A percentile compares a stretch with the other conserved stretches of the same genome.
phyloP scores from a whole-genome alignment of 805 yeast genomes.

The Saturnispora gosingensis region DNA sequence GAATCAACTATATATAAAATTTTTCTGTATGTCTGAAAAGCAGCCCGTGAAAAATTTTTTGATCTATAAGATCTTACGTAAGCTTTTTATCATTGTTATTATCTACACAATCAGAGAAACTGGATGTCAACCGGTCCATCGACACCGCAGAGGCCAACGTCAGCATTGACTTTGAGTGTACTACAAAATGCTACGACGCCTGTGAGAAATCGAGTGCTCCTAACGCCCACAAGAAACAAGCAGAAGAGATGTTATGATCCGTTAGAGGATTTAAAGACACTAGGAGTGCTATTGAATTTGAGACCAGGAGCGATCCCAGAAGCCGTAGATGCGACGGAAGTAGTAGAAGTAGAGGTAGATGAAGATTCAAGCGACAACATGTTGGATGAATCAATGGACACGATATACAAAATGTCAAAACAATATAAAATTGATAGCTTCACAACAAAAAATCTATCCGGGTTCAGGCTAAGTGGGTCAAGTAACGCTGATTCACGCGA shows the following conservation, averaged over 20 bases:
- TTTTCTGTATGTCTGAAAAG: too few species aligned
- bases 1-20: background rate
- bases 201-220: slow-evolving; percentile 20
- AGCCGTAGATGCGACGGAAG: background rate
- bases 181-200: slow-evolving; percentile 26
- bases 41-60: too few species aligned
- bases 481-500: slow-evolving; percentile 12
- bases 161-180: slow-evolving; percentile 26
- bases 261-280: slow-evolving; percentile 21
- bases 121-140: slow-evolving; percentile 6
- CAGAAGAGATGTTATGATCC: slow-evolving; percentile 25
- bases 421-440: slow-evolving; percentile 2
- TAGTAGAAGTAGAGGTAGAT: background rate
- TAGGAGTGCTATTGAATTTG: slow-evolving; percentile 24
- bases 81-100: background rate
- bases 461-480: slow-evolving; percentile 4
- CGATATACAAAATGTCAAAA: background rate
- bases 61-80: background rate
- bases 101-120: background rate
- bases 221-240: slow-evolving; percentile 23
- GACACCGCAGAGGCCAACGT: slow-evolving; percentile 20
- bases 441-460: slow-evolving; percentile 2
- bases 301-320: background rate
- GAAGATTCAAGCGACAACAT: background rate
- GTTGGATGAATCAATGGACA: background rate